Conservation (phyloP, 495 filamentous ascomycete species). For the Pyrenula aspistea region DNA sequence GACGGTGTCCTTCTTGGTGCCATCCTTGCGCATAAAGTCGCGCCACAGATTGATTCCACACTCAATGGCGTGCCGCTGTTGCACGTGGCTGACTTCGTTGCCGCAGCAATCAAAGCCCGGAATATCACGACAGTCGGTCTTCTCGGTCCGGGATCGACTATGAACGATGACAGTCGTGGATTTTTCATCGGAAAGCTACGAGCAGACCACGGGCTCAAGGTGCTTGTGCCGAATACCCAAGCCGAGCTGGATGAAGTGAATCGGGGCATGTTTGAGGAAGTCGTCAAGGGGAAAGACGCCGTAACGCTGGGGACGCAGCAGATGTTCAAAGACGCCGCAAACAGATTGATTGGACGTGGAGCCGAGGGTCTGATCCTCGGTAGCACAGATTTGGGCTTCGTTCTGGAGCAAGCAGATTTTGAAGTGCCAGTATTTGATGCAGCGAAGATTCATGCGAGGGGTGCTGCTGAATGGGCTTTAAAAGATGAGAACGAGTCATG, state of each 20-base stretch:
- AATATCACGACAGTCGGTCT: constrained; percentile 6
- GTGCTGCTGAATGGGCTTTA: not conserved
- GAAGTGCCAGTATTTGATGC: not conserved
- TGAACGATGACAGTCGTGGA: constrained; percentile 3
- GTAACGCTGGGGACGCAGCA: constrained; percentile 4
- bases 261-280: constrained; percentile 5
- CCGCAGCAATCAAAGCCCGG: constrained; percentile 4
- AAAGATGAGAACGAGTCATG: not conserved
- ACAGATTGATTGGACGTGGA: constrained; percentile 6
- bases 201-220: constrained; percentile 4
- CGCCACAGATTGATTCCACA: constrained; percentile 1
- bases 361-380: constrained; percentile 9
- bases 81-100: constrained; percentile 9
- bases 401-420: constrained; percentile 2
- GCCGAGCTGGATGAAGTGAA: constrained; percentile 4
- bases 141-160: constrained; percentile 2
- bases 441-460: not conserved
- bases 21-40: constrained; percentile 10
- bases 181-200: constrained; percentile 4
- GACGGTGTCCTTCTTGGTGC: constrained; percentile 9
- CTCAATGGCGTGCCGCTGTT: constrained; percentile 4
- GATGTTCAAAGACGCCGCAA: constrained; percentile 1
- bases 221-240: constrained; percentile 4
- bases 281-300: constrained; percentile 4
- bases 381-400: constrained; percentile 10